Conservation (phyloP, 2,329 filamentous ascomycete species). For the Bertia moriformis region DNA sequence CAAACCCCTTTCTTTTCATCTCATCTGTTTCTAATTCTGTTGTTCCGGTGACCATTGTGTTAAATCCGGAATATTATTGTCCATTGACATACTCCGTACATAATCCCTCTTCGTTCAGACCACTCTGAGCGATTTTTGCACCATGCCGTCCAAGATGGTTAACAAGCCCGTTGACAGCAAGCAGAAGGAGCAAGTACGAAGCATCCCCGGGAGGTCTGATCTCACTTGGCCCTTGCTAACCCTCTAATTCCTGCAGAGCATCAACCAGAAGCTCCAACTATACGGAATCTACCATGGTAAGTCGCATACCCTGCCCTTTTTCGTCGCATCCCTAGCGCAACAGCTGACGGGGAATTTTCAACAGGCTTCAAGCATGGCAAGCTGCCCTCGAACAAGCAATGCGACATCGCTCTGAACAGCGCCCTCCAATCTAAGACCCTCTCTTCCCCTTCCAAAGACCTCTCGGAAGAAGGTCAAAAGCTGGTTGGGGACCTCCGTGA, state of each 20-base stretch:
- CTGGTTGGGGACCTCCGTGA: constrained; percentile 65
- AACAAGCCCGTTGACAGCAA: constrained; percentile 62
- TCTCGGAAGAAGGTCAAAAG: constrained; percentile 69
- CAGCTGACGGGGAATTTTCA: constrained; percentile 8
- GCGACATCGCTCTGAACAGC: constrained; percentile 86
- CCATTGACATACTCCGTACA: neutral
- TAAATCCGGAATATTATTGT: too few species aligned
- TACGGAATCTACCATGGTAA: constrained; percentile 70
- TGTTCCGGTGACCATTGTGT: neutral
- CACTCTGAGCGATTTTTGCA: too few species aligned
- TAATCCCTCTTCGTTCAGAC: too few species aligned
- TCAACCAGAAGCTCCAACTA: constrained; percentile 86
- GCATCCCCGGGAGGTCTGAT: constrained; percentile 2
- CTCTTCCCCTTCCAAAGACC: constrained; percentile 54
- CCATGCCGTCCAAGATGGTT: constrained; percentile 22
- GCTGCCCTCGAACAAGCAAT: constrained; percentile 90
- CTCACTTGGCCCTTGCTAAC: constrained; percentile 2
- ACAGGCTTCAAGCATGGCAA: constrained; percentile 77
- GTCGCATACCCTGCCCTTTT: constrained; percentile 7
- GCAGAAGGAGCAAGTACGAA: constrained; percentile 52
- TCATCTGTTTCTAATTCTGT: neutral
- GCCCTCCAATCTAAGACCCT: constrained; percentile 61
- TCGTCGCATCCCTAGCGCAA: constrained; percentile 1
- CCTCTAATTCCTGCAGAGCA: constrained; percentile 28
- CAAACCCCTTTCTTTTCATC: neutral